Conservation (phyloP, 352 stramenopile species). For the Thalassiosira livingstoniorum region DNA sequence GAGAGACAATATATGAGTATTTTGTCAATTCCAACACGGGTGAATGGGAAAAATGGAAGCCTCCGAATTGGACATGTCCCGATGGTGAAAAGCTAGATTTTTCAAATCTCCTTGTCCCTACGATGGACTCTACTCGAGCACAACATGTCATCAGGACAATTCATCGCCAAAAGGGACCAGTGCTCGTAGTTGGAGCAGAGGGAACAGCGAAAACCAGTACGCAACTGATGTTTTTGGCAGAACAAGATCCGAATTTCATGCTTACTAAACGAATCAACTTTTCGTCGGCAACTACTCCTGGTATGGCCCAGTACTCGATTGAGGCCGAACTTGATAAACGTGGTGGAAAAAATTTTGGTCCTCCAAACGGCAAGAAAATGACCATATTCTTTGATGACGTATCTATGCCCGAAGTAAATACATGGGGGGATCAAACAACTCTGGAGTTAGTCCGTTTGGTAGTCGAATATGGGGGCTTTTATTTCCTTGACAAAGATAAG, state of each 20-base stretch:
- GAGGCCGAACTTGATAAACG: conserved; percentile 98
- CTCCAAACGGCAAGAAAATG: conserved; percentile 98
- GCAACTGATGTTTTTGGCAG: conserved; percentile 97
- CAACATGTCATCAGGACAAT: conserved; percentile 93
- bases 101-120: conserved; percentile 97
- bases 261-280: conserved; percentile 98
- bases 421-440: conserved; percentile 98
- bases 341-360: conserved; percentile 97
- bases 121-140: conserved; percentile 97
- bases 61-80: conserved; percentile 95
- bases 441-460: conserved; percentile 97
- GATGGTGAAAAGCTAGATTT: conserved; percentile 95
- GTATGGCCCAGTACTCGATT: conserved; percentile 98
- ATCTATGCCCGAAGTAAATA: conserved; percentile 96
- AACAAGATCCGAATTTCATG: conserved; percentile 93
- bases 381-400: conserved; percentile 99
- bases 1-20: conserved; percentile 92
- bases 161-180: conserved; percentile 90
- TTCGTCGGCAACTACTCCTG: conserved; percentile 95
- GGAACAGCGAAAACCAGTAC: conserved; percentile 98
- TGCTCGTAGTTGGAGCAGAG: conserved; percentile 96
- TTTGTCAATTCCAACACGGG: conserved; percentile 92
- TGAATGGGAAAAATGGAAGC: conserved; percentile 95
- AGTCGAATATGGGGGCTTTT: conserved; percentile 96
- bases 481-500: conserved; percentile 98